These are phyloP conservation scores for Quercus suber DNA, from an alignment of 306 rosid genomes.

Conservation along the genomic window DNA sequence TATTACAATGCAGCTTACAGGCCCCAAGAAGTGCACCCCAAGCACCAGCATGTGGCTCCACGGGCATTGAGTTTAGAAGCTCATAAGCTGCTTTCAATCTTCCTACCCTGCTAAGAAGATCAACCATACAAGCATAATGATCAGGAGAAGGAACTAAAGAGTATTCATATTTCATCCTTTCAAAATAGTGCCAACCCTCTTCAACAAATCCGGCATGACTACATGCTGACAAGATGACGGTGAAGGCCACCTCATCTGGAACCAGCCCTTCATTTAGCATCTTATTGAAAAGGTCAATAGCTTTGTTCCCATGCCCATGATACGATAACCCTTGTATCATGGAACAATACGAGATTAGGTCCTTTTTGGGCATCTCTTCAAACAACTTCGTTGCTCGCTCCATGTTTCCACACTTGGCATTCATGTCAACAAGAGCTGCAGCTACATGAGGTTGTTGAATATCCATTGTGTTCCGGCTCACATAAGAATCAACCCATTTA, in stretches of 20 bases:
- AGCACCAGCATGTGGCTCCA: constrained; percentile 58
- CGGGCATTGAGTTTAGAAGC: constrained; percentile 50
- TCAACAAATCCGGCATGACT: constrained; percentile 64
- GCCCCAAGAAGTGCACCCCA: constrained; percentile 85
- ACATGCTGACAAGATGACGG: constrained; percentile 65
- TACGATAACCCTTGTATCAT: constrained; percentile 71
- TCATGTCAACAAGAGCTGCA: constrained; percentile 76
- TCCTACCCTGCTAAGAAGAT: constrained; percentile 74
- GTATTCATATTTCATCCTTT: constrained; percentile 39
- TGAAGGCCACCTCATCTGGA: constrained; percentile 77
- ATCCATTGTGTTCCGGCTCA: constrained; percentile 34
- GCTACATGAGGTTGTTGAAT: constrained; percentile 45
- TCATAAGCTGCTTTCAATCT: constrained; percentile 53
- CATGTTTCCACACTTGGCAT: constrained; percentile 80
- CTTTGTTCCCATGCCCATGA: constrained; percentile 61
- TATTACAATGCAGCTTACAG: constrained; percentile 48
- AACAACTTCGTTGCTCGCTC: constrained; percentile 55
- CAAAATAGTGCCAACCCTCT: constrained; percentile 66
- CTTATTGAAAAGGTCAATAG: constrained; percentile 49
- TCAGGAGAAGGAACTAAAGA: constrained; percentile 52
- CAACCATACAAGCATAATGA: constrained; percentile 78
- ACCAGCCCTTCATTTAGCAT: constrained; percentile 63
- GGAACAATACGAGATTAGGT: constrained; percentile 60
- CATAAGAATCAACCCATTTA: constrained; percentile 13
- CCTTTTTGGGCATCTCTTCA: constrained; percentile 41